phyloP scores from a whole-genome alignment of 176 grass and related monocot genomes.

The Ananas comosus region DNA sequence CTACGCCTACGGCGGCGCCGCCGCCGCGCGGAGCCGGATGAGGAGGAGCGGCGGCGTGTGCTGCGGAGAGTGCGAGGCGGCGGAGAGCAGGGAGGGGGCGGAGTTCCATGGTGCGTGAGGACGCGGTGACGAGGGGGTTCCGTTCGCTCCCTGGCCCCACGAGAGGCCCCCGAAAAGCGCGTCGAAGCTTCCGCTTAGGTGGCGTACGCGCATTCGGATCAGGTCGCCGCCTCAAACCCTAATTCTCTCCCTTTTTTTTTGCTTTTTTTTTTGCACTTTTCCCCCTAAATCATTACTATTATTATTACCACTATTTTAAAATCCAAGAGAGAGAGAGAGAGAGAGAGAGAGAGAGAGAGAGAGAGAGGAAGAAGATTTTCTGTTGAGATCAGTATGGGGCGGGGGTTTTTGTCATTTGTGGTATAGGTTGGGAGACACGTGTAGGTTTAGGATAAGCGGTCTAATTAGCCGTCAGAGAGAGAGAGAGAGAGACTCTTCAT shows the following conservation, averaged over 20 bases:
- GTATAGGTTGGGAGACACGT: too few relatives aligned
- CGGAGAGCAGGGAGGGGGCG: slow-evolving; percentile 21
- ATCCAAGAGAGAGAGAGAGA: slow-evolving; percentile 12
- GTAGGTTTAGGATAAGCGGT: too few relatives aligned
- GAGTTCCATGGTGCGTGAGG: slow-evolving; percentile 80
- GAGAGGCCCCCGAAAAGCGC: slow-evolving; percentile 55
- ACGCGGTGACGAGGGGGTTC: slow-evolving; percentile 57
- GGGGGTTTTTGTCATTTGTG: too few relatives aligned
- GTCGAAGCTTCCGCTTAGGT: slow-evolving; percentile 21
- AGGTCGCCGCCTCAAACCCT: background rate
- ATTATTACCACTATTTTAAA: background rate
- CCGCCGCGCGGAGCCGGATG: too few relatives aligned
- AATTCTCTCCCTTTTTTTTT: background rate
- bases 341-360: background rate
- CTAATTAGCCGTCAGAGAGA: too few relatives aligned
- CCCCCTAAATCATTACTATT: background rate
- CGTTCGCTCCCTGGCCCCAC: slow-evolving; percentile 64
- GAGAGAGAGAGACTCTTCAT: too few relatives aligned
- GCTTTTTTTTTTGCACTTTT: background rate
- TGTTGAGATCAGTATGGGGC: too few relatives aligned
- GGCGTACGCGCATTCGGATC: background rate
- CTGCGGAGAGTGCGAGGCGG: slow-evolving; percentile 67
- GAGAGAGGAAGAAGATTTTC: background rate
- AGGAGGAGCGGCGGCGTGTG: slow-evolving; percentile 32
- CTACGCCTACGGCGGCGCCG: slow-evolving; percentile 1